Conservation (phyloP, 345 rosid genomes). For the Euphorbia lathyris region DNA sequence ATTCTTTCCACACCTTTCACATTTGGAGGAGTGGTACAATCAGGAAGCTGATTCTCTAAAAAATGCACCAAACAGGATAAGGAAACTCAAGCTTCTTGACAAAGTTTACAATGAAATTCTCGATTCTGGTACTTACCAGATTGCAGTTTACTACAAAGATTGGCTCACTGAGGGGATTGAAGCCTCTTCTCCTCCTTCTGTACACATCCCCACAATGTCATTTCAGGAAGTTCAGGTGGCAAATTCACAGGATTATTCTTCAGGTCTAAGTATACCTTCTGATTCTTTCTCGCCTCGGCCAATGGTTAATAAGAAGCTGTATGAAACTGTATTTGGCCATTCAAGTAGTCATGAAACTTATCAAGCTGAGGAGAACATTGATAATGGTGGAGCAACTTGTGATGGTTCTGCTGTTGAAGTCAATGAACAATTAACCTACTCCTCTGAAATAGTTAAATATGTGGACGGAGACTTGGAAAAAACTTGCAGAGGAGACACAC, state of each 20-base stretch:
- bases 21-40: slow-evolving; percentile 49
- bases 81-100: slow-evolving; percentile 51
- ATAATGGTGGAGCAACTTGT: slow-evolving; percentile 25
- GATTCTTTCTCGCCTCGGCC: slow-evolving; percentile 43
- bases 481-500: slow-evolving; percentile 16
- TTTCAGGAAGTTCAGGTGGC: slow-evolving; percentile 21
- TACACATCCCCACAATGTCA: slow-evolving; percentile 42
- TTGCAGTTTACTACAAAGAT: slow-evolving; percentile 63
- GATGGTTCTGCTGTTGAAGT: slow-evolving; percentile 36
- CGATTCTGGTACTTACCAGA: slow-evolving; percentile 54
- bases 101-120: slow-evolving; percentile 51
- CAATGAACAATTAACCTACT: slow-evolving; percentile 28
- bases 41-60: slow-evolving; percentile 49
- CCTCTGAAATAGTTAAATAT: slow-evolving; percentile 34
- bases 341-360: slow-evolving; percentile 29
- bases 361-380: slow-evolving; percentile 24
- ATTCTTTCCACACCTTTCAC: slow-evolving; percentile 64
- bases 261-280: slow-evolving; percentile 32
- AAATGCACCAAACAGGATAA: slow-evolving; percentile 28
- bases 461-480: slow-evolving; percentile 26
- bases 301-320: slow-evolving; percentile 52
- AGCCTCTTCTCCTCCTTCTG: slow-evolving; percentile 50
- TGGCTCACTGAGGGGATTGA: slow-evolving; percentile 59
- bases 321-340: slow-evolving; percentile 39
- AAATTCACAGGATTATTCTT: slow-evolving; percentile 32